These are phyloP conservation scores for Solanum etuberosum DNA, from an alignment of 257 asterid genomes.

Conservation along the genomic window DNA sequence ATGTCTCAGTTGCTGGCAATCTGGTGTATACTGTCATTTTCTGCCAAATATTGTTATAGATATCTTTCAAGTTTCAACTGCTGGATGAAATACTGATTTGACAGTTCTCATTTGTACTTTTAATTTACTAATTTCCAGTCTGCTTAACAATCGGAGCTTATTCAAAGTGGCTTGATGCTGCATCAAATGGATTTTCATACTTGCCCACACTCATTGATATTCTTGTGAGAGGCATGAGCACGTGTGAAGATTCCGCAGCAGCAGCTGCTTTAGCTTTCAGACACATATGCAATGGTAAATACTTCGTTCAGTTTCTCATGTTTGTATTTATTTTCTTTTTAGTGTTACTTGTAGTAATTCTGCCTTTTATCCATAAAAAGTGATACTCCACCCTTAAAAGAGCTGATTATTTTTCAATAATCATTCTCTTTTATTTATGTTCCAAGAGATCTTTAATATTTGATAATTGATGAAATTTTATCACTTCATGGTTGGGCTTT, in stretches of 20 bases:
- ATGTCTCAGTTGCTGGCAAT: background rate
- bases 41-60: background rate
- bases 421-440: background rate
- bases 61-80: background rate
- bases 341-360: background rate
- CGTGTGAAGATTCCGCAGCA: slow-evolving; percentile 89
- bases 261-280: slow-evolving; percentile 96
- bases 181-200: slow-evolving; percentile 70
- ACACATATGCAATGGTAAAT: slow-evolving; percentile 78
- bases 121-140: slow-evolving; percentile 26
- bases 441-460: background rate
- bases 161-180: slow-evolving; percentile 90
- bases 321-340: background rate
- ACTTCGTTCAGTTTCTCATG: background rate
- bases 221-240: slow-evolving; percentile 91
- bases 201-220: slow-evolving; percentile 84
- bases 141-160: slow-evolving; percentile 88
- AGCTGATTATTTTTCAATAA: background rate
- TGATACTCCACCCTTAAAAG: background rate
- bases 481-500: background rate
- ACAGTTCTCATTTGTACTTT: background rate
- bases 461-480: background rate
- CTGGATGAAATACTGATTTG: background rate
- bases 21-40: background rate
- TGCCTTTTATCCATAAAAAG: background rate